phyloP scores from a whole-genome alignment of 306 rosid genomes.

The Gastrolobium bilobum region DNA sequence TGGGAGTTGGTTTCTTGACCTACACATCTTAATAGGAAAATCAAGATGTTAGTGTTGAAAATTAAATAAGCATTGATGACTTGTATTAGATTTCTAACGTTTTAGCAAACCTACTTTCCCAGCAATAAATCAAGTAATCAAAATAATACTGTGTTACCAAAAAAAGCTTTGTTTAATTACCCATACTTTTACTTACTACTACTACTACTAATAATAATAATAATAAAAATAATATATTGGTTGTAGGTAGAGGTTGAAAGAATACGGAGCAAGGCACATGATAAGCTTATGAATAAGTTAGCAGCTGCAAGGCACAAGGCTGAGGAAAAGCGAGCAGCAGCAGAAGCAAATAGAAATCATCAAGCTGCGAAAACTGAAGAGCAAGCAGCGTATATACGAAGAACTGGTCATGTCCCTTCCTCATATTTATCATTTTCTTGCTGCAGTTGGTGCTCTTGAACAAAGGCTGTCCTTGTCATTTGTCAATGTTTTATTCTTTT shows the following conservation, averaged over 20 bases:
- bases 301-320: slow-evolving; percentile 87
- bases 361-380: slow-evolving; percentile 84
- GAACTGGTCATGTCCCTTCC: slow-evolving; percentile 84
- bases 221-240: neutral
- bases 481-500: slow-evolving; percentile 23
- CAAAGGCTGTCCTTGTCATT: slow-evolving; percentile 10
- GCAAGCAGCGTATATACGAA: slow-evolving; percentile 79
- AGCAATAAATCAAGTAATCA: neutral
- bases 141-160: neutral
- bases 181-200: no score
- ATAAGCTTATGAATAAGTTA: slow-evolving; percentile 83
- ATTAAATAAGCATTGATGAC: neutral
- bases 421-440: slow-evolving; percentile 66
- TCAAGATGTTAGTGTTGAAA: slow-evolving; percentile 21
- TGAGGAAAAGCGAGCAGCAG: slow-evolving; percentile 87
- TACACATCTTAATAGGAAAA: neutral
- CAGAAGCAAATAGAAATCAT: slow-evolving; percentile 78
- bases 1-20: neutral
- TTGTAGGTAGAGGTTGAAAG: slow-evolving; percentile 94
- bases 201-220: neutral
- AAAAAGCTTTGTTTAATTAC: neutral
- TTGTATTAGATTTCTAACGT: neutral
- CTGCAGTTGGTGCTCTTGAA: slow-evolving; percentile 77
- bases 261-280: slow-evolving; percentile 76
- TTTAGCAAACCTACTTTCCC: neutral